Evolutionary conservation across 179 eudicot genomes (phyloP), one percentile per base, ranked within the genome.

Genomic region (Beta lomatogona): DNA sequence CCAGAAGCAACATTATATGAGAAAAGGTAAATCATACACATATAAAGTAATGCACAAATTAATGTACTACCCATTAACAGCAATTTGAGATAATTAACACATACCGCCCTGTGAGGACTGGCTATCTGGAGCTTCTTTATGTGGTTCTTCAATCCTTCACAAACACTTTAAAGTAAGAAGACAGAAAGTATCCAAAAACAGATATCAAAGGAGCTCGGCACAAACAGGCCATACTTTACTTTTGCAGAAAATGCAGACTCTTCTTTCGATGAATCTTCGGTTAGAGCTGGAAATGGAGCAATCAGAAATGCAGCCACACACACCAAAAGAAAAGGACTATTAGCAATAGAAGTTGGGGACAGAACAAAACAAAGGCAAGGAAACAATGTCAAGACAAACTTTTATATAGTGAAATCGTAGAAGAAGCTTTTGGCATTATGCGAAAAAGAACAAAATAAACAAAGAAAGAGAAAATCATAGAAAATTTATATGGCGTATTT

Each of bases 121-220:
- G 46, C 86, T 90, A 61, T 76, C 84, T 80, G 82, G 80, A 79
- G 90, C 86, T 77, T 91, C 97, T 83, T 89, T 90, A 65, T 81
- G 85, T 77, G 87, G 88, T 83, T 91, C 98, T 90, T 94, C 98
- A 85, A 86, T 71, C 88, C 99, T 96, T 88, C 72, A 77, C 76
- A 87, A 73, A 85, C 21, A 86, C 11, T 13, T 41, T 21, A 73
- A 74, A 67, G 69, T 60, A 46, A 73, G 77, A 79, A 80, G 41
- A 55, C 22, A 61, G 65, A 74, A 19, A 78, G 63, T 52, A 85
- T 73, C 4, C 78, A 66, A 61, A 72, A 71, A 22, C 28, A 53
- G 41, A 45, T 41, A 31, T 71, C 57, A 48, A 19, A 60, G n/a
- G 55, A 66, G 63, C 53, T 66, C 13, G n/a, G 19, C 13, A 48